phyloP scores from a whole-genome alignment of 352 stramenopile genomes.

The Pythium graminicola region DNA sequence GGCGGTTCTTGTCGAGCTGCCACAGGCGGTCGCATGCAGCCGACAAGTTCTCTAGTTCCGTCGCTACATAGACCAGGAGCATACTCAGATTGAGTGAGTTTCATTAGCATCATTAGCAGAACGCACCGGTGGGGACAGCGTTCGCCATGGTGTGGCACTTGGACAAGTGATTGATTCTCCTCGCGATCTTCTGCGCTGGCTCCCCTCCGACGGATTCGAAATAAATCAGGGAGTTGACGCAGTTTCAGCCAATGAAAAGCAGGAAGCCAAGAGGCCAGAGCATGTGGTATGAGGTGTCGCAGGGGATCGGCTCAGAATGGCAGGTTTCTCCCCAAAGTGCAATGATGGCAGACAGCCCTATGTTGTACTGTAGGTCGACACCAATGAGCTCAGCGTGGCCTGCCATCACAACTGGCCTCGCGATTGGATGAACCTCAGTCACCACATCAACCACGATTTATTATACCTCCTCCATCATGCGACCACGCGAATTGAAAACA shows the following conservation, averaged over 20 bases:
- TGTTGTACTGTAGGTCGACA: no score
- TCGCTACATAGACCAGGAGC: constrained; percentile 38
- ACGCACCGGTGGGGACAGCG: constrained; percentile 39
- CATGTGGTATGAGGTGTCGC: neutral
- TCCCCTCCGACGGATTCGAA: neutral
- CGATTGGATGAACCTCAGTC: no score
- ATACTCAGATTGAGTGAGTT: no score
- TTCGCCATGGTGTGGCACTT: constrained; percentile 31
- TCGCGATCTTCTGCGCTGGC: constrained; percentile 14
- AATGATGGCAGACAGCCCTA: no score
- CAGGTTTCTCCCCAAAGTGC: neutral
- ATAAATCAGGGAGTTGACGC: constrained; percentile 8
- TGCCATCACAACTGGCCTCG: no score
- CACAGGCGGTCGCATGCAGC: constrained; percentile 86
- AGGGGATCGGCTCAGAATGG: neutral
- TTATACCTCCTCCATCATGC: no score
- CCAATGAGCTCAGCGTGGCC: no score
- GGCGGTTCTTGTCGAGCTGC: constrained; percentile 88
- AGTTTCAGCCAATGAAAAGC: constrained; percentile 7
- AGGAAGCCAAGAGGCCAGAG: neutral
- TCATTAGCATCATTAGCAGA: no score
- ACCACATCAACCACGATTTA: no score
- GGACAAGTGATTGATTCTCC: neutral
- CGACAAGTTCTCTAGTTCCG: constrained; percentile 47
- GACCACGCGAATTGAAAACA: no score